phyloP scores from a whole-genome alignment of 306 rosid genomes.

The Trifolium pratense region DNA sequence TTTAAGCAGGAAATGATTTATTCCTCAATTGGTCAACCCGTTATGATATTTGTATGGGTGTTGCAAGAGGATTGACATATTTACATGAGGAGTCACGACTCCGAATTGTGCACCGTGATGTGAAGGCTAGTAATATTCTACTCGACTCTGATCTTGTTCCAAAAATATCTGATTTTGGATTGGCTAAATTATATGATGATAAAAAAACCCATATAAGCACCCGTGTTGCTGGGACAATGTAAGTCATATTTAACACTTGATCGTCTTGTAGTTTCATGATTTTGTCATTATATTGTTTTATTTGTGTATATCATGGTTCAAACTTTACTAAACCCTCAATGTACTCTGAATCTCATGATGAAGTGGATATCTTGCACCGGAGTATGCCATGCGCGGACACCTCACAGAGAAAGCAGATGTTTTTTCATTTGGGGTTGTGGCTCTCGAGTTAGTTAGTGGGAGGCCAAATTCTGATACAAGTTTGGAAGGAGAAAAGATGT shows the following conservation, averaged over 20 bases:
- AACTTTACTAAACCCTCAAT: slow-evolving; percentile 11
- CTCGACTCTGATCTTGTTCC: slow-evolving; percentile 68
- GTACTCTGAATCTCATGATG: slow-evolving; percentile 26
- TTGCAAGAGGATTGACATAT: slow-evolving; percentile 81
- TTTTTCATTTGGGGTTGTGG: slow-evolving; percentile 88
- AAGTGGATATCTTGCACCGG: slow-evolving; percentile 93
- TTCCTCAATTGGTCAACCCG: slow-evolving; percentile 70
- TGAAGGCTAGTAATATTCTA: slow-evolving; percentile 80
- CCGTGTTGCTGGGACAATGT: slow-evolving; percentile 82
- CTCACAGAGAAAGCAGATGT: slow-evolving; percentile 85
- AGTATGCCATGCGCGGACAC: slow-evolving; percentile 88
- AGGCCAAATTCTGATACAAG: slow-evolving; percentile 69
- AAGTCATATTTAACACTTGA: slow-evolving; percentile 36
- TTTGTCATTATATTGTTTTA: neutral
- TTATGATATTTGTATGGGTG: slow-evolving; percentile 69
- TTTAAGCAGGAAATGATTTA: slow-evolving; percentile 54
- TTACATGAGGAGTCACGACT: slow-evolving; percentile 79
- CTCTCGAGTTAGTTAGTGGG: slow-evolving; percentile 75
- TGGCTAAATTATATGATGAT: slow-evolving; percentile 82
- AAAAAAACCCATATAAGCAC: slow-evolving; percentile 83
- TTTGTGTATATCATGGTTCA: slow-evolving; percentile 8
- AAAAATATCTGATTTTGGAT: slow-evolving; percentile 83
- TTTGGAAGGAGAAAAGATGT: slow-evolving; percentile 61
- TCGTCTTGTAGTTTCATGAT: neutral
- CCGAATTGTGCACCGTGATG: slow-evolving; percentile 83